Conservation (phyloP, 2,329 filamentous ascomycete species). For the Huntiella moniliformis region DNA sequence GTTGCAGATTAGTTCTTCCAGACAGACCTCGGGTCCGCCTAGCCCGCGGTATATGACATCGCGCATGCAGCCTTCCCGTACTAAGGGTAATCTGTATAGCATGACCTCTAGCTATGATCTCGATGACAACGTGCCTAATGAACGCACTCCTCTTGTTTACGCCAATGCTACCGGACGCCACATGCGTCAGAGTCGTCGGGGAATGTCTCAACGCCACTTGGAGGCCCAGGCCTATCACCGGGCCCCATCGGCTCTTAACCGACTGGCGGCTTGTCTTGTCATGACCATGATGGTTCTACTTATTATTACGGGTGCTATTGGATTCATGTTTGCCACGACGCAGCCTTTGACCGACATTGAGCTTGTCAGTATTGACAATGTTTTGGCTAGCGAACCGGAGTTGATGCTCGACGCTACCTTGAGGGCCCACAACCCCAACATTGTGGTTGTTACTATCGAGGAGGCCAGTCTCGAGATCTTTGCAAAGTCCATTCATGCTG, state of each 20-base stretch:
- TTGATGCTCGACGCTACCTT: slow-evolving; percentile 87
- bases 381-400: slow-evolving; percentile 84
- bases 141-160: slow-evolving; percentile 65
- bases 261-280: slow-evolving; percentile 72
- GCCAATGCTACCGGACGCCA: slow-evolving; percentile 17
- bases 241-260: slow-evolving; percentile 43
- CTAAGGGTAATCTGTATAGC: slow-evolving; percentile 36
- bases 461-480: slow-evolving; percentile 85
- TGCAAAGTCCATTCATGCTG: slow-evolving; percentile 79
- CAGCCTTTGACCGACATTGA: slow-evolving; percentile 67
- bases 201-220: slow-evolving; percentile 44
- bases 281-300: slow-evolving; percentile 66
- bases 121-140: slow-evolving; percentile 65
- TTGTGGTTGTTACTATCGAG: slow-evolving; percentile 70
- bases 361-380: slow-evolving; percentile 66
- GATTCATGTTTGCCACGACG: slow-evolving; percentile 80
- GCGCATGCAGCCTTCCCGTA: slow-evolving; percentile 18
- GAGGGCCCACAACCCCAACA: slow-evolving; percentile 77
- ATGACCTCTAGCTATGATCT: slow-evolving; percentile 53
- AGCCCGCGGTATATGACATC: slow-evolving; percentile 40
- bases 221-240: slow-evolving; percentile 53
- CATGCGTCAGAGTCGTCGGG: slow-evolving; percentile 38
- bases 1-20: slow-evolving; percentile 34
- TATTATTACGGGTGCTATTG: slow-evolving; percentile 67
- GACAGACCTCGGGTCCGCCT: slow-evolving; percentile 47